Conservation (phyloP, 495 filamentous ascomycete species). For the Aspergillus cavernicola region DNA sequence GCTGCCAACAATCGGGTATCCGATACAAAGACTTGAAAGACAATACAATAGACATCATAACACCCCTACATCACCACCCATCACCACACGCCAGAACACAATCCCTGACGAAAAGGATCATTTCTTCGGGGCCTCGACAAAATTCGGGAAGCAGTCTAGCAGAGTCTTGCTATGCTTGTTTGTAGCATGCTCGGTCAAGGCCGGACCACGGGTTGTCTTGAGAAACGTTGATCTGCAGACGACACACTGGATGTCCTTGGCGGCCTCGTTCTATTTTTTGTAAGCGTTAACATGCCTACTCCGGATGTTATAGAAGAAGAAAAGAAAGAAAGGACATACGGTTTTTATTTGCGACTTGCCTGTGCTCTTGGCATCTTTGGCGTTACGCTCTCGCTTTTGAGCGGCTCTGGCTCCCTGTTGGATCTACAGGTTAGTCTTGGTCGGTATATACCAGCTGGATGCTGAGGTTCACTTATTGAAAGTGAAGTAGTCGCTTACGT, state of each 20-base stretch:
- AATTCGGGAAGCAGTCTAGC: conserved; percentile 16
- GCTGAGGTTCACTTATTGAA: too few relatives aligned
- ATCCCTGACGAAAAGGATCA: background rate
- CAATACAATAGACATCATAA: too few relatives aligned
- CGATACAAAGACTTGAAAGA: too few relatives aligned
- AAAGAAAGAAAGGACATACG: conserved; percentile 9
- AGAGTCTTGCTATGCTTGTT: conserved; percentile 20
- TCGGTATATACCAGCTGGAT: background rate
- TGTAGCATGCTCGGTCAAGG: conserved; percentile 14
- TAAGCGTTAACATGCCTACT: background rate
- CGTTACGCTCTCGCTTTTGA: conserved; percentile 15
- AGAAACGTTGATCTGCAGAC: conserved; percentile 17
- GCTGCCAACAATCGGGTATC: too few relatives aligned
- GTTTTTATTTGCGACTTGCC: conserved; percentile 17
- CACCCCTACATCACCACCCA: too few relatives aligned
- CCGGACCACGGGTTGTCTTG: conserved; percentile 14
- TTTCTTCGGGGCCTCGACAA: conserved; percentile 9
- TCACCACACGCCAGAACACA: too few relatives aligned
- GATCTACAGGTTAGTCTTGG: background rate
- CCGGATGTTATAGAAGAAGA: background rate
- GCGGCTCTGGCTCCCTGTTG: conserved; percentile 17
- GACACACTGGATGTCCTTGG: conserved; percentile 16
- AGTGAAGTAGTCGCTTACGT: conserved; percentile 3
- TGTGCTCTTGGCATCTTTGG: conserved; percentile 15
- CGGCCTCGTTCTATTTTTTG: conserved; percentile 15